Base-by-base conservation (phyloP, 306 rosid species). In the Carpinus fangiana region DNA sequence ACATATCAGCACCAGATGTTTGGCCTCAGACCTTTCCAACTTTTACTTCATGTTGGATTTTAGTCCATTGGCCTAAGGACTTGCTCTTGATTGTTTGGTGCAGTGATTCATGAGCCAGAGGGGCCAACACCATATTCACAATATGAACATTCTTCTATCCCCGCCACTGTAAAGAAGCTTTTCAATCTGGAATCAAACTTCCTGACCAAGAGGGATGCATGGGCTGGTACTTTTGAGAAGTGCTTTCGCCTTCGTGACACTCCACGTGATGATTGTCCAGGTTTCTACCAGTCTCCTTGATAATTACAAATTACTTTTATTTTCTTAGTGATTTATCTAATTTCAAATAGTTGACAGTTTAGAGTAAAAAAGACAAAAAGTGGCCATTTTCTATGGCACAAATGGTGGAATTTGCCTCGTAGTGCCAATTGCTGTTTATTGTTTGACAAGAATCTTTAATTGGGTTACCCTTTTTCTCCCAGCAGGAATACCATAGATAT, bases 241-340 rank as follows among this genome's bases (percentile, higher is more conserved):
- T 89, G 88, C 80, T 89, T 94, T 12, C 60, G 84, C 82, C 34
- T 90, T n/a, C 96, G 97, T 0, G 85, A 81, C 74, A 88, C 90
- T 78, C 96, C 97, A 57, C 93, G 98, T 2, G 75, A 90, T 28
- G 97, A 94, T 82, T 92, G 98, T 83, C 98, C 98, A 94, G 98
- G 97, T 94, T 86, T 66, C 89, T 65, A 31, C 69, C 41, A 36
- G 41, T 53, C 71, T 69, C 67, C 36, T 67, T 72, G 48, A 65
- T 56, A 46, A 12, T 61, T 80, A 18, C 16, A 7, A 79, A n/a
- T 70, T 5, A 5, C 21, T 13, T 78, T 23, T n/a, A 48, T 61
- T 64, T 74, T 57, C 13, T 53, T 57, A 47, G 8, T 52, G 53
- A 14, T 78, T 12, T 46, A 47, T 47, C 51, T 11, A 47, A 47